A percentile compares a stretch with the other conserved stretches of the same genome.
These are phyloP conservation scores for Mycosphaerelloides madeirae DNA, from an alignment of 2,329 filamentous ascomycete genomes.

Conservation along the genomic window DNA sequence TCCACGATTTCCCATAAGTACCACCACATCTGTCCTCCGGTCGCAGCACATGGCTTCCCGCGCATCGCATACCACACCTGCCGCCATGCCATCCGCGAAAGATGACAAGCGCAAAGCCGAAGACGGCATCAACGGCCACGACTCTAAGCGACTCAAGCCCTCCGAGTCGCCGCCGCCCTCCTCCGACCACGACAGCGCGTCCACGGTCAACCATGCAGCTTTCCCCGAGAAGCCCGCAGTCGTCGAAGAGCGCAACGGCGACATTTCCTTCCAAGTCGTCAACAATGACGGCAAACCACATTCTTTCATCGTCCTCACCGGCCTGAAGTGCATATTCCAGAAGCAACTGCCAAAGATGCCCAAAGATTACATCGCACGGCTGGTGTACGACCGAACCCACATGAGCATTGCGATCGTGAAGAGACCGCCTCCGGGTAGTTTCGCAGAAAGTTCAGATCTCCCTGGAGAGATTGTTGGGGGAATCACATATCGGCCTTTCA, in stretches of 20 bases:
- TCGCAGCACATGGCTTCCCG: neutral
- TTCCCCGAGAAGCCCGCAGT: constrained; percentile 94
- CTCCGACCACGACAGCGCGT: constrained; percentile 26
- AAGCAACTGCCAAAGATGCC: constrained; percentile 99
- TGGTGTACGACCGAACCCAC: constrained; percentile 96
- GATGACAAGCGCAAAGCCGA: constrained; percentile 67
- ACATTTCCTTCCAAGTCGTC: constrained; percentile 95
- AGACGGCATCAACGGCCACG: constrained; percentile 51
- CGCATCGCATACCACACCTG: constrained; percentile 4
- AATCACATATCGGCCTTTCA: constrained; percentile 94
- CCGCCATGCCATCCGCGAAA: constrained; percentile 17
- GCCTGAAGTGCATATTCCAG: constrained; percentile 95
- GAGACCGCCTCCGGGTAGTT: constrained; percentile 60
- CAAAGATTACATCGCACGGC: constrained; percentile 94
- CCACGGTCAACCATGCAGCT: constrained; percentile 46
- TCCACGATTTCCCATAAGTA: no score
- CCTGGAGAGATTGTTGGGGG: constrained; percentile 56
- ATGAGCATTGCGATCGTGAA: constrained; percentile 96
- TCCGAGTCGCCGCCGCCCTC: constrained; percentile 32
- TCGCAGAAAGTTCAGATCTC: constrained; percentile 25
- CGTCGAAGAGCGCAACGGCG: constrained; percentile 85
- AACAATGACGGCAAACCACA: constrained; percentile 90
- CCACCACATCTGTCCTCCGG: no score
- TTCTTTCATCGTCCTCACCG: constrained; percentile 89
- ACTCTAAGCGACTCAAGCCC: constrained; percentile 60